Evolutionary conservation across 75 land plant genomes (phyloP).

Genomic region (Picea sitchensis): DNA sequence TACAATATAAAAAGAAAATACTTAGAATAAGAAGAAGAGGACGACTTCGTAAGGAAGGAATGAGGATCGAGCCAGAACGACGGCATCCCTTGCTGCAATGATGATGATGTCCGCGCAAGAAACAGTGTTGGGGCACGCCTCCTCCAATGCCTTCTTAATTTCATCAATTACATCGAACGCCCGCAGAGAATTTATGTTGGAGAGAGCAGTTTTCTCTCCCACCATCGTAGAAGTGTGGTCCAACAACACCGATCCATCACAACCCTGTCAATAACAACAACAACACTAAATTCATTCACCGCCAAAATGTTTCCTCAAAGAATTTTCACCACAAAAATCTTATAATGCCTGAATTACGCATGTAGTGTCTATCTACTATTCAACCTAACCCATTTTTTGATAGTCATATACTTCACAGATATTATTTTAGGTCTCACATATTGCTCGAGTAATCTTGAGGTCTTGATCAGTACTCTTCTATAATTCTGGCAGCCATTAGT

Average conservation of each 20-base stretch:
- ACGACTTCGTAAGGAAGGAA: not conserved
- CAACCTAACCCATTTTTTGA: too few species aligned
- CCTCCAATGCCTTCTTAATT: slow-evolving; percentile 49
- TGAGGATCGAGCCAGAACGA: slow-evolving; percentile 22
- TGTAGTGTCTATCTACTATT: too few species aligned
- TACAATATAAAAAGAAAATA: not conserved
- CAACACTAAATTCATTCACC: not conserved
- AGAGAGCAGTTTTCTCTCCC: slow-evolving; percentile 53
- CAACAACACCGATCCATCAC: slow-evolving; percentile 67
- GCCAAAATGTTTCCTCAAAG: too few species aligned
- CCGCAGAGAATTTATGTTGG: slow-evolving; percentile 62
- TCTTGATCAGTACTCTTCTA: too few species aligned
- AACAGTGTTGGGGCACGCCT: slow-evolving; percentile 44
- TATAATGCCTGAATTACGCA: too few species aligned
- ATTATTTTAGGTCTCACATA: too few species aligned
- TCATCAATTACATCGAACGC: slow-evolving; percentile 70
- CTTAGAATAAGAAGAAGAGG: not conserved
- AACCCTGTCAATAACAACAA: slow-evolving; percentile 38
- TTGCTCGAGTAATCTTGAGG: too few species aligned
- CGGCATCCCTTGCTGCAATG: slow-evolving; percentile 68
- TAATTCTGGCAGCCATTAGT: too few species aligned
- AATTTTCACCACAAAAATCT: too few species aligned
- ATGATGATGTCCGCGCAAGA: slow-evolving; percentile 71
- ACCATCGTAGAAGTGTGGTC: slow-evolving; percentile 55
- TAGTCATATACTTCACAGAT: too few species aligned